A percentile compares a stretch with the other conserved stretches of the same genome.
phyloP scores from a whole-genome alignment of 306 rosid species.

The Luffa aegyptiaca region DNA sequence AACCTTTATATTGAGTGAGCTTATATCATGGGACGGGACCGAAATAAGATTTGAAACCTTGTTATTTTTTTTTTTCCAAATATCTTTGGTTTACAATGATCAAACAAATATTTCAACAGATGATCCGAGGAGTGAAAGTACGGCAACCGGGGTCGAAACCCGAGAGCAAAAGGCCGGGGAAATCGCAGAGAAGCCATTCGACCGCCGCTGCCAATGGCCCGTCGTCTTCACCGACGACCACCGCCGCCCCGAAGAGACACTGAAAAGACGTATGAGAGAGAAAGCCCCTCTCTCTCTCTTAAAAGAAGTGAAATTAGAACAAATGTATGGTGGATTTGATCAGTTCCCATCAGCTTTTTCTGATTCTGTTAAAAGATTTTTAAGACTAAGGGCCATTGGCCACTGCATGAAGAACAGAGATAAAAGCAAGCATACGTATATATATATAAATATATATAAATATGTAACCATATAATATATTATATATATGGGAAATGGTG shows the following conservation, averaged over 20 bases:
- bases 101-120: conserved; percentile 13
- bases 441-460: background rate
- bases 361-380: background rate
- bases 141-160: conserved; percentile 59
- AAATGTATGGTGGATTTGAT: background rate
- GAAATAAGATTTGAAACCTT: no score
- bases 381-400: background rate
- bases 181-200: conserved; percentile 60
- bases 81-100: background rate
- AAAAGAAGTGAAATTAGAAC: background rate
- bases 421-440: background rate
- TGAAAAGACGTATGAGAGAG: background rate
- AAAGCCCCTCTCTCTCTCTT: background rate
- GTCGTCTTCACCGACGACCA: conserved; percentile 21
- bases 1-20: no score
- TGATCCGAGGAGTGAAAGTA: conserved; percentile 98
- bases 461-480: background rate
- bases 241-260: background rate
- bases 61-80: no score
- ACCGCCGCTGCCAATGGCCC: conserved; percentile 24
- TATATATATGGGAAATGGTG: background rate
- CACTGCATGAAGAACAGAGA: conserved; percentile 1
- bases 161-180: conserved; percentile 52
- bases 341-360: background rate
- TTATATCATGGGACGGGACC: no score